A percentile compares a stretch with the other conserved stretches of the same genome.
Conservation (phyloP, 164 flowering plant genomes). For the Nymphaea colorata region DNA sequence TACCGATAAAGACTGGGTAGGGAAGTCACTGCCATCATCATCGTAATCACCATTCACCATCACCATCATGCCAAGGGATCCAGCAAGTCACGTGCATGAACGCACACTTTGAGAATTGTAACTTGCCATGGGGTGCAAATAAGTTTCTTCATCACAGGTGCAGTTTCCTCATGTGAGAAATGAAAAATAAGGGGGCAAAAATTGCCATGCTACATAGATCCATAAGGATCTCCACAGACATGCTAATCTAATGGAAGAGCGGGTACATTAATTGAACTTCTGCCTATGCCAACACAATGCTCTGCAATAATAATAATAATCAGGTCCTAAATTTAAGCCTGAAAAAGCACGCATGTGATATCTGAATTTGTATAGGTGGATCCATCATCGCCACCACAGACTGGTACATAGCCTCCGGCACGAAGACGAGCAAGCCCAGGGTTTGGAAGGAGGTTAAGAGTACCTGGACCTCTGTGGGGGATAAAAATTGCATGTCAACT, state of each 20-base stretch:
- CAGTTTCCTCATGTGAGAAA: too few relatives aligned
- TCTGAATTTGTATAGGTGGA: conserved; percentile 10
- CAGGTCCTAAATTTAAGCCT: neutral
- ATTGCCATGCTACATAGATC: neutral
- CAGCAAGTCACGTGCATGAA: neutral
- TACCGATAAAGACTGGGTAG: too few relatives aligned
- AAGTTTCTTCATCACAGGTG: too few relatives aligned
- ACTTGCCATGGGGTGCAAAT: neutral
- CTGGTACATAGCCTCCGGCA: conserved; percentile 26
- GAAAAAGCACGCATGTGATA: neutral
- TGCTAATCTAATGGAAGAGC: neutral
- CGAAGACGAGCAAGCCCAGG: conserved; percentile 20
- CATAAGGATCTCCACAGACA: neutral
- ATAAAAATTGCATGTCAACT: neutral
- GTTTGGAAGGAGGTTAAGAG: neutral
- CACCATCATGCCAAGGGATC: neutral
- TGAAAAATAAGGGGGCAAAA: neutral
- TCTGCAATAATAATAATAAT: neutral
- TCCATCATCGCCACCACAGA: conserved; percentile 28
- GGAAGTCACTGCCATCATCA: neutral
- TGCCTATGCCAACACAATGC: neutral
- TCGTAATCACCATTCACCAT: neutral
- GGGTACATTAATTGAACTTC: neutral
- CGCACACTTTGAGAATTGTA: too few relatives aligned
- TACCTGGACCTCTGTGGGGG: neutral